Conservation (phyloP, 768 basidiomycete genomes). For the Hydnum rufescens region DNA sequence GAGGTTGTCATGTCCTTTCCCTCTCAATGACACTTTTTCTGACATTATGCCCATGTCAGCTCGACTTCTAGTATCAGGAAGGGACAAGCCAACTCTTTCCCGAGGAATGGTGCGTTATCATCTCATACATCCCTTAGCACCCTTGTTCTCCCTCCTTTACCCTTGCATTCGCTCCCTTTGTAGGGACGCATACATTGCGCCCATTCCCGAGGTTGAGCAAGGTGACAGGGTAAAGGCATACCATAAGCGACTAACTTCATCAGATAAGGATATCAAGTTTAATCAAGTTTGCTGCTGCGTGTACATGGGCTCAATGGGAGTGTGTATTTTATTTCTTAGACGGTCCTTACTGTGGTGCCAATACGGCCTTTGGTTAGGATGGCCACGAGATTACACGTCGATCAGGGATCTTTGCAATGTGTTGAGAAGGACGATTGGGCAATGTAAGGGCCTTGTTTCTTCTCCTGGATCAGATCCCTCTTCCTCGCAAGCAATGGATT, state of each 20-base stretch:
- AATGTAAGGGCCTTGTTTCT: constrained; percentile 32
- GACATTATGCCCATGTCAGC: constrained; percentile 29
- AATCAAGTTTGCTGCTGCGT: constrained; percentile 58
- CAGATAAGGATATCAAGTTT: constrained; percentile 42
- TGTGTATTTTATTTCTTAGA: too few relatives aligned
- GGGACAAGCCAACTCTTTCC: constrained; percentile 70
- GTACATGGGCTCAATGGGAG: constrained; percentile 86
- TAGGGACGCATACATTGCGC: constrained; percentile 69
- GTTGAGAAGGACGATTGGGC: constrained; percentile 60
- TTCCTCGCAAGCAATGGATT: not conserved
- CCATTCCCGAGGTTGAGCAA: constrained; percentile 65
- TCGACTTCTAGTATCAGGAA: constrained; percentile 84
- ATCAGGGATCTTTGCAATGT: constrained; percentile 42
- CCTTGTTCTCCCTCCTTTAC: not conserved
- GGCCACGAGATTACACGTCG: constrained; percentile 56
- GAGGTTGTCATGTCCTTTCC: constrained; percentile 13
- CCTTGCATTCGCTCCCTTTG: constrained; percentile 1
- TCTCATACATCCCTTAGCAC: not conserved
- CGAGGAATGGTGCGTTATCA: constrained; percentile 62
- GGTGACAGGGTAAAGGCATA: constrained; percentile 69
- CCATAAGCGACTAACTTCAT: constrained; percentile 53
- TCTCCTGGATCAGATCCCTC: constrained; percentile 1
- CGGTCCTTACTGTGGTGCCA: not conserved
- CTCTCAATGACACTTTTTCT: not conserved
- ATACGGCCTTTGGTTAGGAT: constrained; percentile 30